A percentile compares a stretch with the other conserved stretches of the same genome.
These are phyloP conservation scores for Aspergillus egyptiacus DNA, from an alignment of 495 filamentous ascomycete species.

Conservation along the genomic window DNA sequence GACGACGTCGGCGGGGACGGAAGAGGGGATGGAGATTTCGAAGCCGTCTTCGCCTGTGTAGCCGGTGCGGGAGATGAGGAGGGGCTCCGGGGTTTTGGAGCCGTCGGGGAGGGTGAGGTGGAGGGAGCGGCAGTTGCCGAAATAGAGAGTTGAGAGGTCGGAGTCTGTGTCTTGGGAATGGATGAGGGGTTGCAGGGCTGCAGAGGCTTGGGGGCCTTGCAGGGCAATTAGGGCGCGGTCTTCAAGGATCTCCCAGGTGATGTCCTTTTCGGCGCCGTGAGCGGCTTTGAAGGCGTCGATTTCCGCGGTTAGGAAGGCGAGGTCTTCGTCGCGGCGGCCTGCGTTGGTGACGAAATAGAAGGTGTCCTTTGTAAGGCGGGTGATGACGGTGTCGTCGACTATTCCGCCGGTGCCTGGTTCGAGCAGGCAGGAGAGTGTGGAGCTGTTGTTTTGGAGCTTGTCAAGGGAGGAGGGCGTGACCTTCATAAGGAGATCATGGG, in stretches of 20 bases:
- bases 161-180: constrained; percentile 34
- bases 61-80: constrained; percentile 79
- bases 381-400: constrained; percentile 88
- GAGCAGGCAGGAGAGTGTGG: constrained; percentile 76
- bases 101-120: constrained; percentile 46
- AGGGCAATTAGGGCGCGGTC: constrained; percentile 70
- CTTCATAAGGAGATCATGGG: constrained; percentile 66
- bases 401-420: constrained; percentile 79
- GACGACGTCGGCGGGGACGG: constrained; percentile 34
- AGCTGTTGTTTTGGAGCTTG: constrained; percentile 51
- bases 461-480: constrained; percentile 68
- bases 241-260: constrained; percentile 66
- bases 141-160: constrained; percentile 66
- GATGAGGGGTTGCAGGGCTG: constrained; percentile 55
- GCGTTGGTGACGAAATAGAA: constrained; percentile 98
- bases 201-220: constrained; percentile 73
- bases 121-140: constrained; percentile 64
- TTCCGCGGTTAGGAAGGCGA: constrained; percentile 62
- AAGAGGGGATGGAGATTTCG: constrained; percentile 75
- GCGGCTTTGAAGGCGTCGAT: constrained; percentile 48
- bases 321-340: constrained; percentile 82
- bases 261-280: constrained; percentile 38
- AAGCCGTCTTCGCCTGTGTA: constrained; percentile 99
- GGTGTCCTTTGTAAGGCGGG: constrained; percentile 55
- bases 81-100: constrained; percentile 38